A percentile compares a stretch with the other conserved stretches of the same genome.
Evolutionary conservation across 257 asterid genomes (phyloP).

Genomic region (Echium plantagineum): DNA sequence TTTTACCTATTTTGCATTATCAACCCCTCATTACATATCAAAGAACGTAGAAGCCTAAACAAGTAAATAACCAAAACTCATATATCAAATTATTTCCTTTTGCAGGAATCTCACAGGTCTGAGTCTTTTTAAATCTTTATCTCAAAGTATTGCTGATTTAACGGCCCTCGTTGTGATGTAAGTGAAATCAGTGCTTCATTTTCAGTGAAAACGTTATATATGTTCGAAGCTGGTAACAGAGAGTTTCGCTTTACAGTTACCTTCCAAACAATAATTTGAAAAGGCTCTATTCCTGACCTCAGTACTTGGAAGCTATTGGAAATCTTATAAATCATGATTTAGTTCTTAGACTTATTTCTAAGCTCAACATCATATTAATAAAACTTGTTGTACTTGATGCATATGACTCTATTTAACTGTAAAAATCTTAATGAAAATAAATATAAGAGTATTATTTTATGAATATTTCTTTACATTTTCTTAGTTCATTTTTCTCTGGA

Average conservation of each 20-base stretch:
- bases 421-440: too few species aligned
- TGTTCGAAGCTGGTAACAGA: slow-evolving; percentile 9
- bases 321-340: slow-evolving; percentile 47
- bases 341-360: background rate
- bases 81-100: slow-evolving; percentile 4
- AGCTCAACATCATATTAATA: too few species aligned
- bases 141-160: slow-evolving; percentile 54
- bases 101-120: slow-evolving; percentile 66
- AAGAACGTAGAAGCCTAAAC: background rate
- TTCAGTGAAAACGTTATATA: background rate
- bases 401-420: too few species aligned
- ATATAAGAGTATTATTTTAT: background rate
- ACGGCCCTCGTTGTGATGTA: slow-evolving; percentile 77
- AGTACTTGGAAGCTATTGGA: slow-evolving; percentile 48
- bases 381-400: too few species aligned
- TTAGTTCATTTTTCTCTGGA: too few species aligned
- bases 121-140: slow-evolving; percentile 64
- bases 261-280: slow-evolving; percentile 68
- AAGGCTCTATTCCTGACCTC: slow-evolving; percentile 71
- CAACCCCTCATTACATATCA: too few species aligned
- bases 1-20: too few species aligned
- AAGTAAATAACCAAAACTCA: background rate
- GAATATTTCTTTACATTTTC: background rate
- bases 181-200: slow-evolving; percentile 15
- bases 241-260: slow-evolving; percentile 36